Evolutionary conservation across 768 basidiomycete genomes (phyloP), one percentile per base, ranked within the genome.

Genomic region (Lactarius hengduanensis): DNA sequence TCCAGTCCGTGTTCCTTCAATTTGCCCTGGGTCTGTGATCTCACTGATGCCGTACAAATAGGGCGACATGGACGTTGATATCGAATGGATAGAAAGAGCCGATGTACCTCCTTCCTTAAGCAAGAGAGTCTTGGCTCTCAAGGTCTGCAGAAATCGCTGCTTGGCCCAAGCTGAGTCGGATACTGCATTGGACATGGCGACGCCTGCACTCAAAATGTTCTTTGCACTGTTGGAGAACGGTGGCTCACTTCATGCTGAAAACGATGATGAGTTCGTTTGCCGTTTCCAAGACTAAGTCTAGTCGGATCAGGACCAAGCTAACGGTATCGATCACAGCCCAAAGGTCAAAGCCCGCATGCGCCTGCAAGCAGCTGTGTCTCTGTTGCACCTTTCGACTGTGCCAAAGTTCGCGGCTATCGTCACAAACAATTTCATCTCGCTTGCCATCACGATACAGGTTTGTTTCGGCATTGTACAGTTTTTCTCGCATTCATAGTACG

Each of bases 401-500:
- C 77, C 82, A 41, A 72, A 71, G 3, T 95, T 86, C 74, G 83
- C 86, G 11, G 78, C 79, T 34, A 80, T 81, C 8, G 83, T 96
- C 26, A 73, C 80, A 26, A 77, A 78, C 3, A 82, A 84, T 70
- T 95, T 97, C 71, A 76, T 90, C 45, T 79, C 80, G 68, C 73
- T 98, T 34, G 89, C 89, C 0, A 80, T 93, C 50, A 84, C 84
- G 0, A 83, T 90, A 20, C 94, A 97, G 80, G 94, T 94, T 64
- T 64, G 81, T 73, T 11, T 54, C 28, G 13, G 9, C 41, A 13
- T 5, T 47, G 28, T 22, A 36, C 20, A 10, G n/a, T 4, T 30
- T 50, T 54, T 54, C 62, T 5, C 43, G 10, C 20, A 59, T 30
- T 69, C 30, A 22, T 18, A 60, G 45, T 20, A 26, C 15, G 30